A percentile compares a stretch with the other conserved stretches of the same genome.
Evolutionary conservation across 2,329 filamentous ascomycete species (phyloP).

Genomic region (Aschersonia sp.): DNA sequence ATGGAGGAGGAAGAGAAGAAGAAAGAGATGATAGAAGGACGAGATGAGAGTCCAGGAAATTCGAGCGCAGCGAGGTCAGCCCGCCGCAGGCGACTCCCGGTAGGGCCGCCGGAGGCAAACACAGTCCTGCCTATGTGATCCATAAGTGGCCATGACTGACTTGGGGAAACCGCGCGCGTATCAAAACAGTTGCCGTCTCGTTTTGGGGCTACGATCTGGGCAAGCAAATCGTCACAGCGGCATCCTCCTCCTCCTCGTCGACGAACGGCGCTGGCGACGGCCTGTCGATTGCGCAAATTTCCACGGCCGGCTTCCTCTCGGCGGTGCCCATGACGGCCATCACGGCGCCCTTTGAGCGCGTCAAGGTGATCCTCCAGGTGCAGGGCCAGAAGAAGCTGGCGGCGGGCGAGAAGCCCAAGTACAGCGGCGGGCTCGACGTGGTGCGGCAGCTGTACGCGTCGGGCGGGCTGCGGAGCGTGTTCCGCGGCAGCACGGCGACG

Average conservation of each 20-base stretch:
- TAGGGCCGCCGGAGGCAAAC: too few relatives aligned
- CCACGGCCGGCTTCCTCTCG: constrained; percentile 89
- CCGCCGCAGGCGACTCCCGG: too few relatives aligned
- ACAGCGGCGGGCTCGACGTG: constrained; percentile 76
- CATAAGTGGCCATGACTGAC: too few relatives aligned
- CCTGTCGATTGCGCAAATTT: constrained; percentile 76
- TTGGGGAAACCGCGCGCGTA: too few relatives aligned
- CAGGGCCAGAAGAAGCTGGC: constrained; percentile 83
- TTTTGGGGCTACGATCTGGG: constrained; percentile 90
- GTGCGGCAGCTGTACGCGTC: constrained; percentile 86
- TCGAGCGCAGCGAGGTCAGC: too few relatives aligned
- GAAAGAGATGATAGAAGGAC: too few relatives aligned
- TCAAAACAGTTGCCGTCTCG: constrained; percentile 45
- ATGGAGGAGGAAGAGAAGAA: too few relatives aligned
- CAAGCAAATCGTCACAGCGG: constrained; percentile 64
- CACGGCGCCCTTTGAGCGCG: constrained; percentile 97
- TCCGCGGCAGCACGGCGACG: constrained; percentile 80
- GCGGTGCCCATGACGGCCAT: constrained; percentile 95
- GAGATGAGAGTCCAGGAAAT: too few relatives aligned
- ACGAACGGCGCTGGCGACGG: constrained; percentile 52
- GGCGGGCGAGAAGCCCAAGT: constrained; percentile 84
- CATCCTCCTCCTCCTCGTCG: constrained; percentile 14
- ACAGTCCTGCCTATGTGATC: too few relatives aligned
- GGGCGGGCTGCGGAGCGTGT: constrained; percentile 81
- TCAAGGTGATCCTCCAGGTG: constrained; percentile 96